Evolutionary conservation across 2,329 filamentous ascomycete species (phyloP), one percentile per base, ranked within the genome.

Genomic region (Exophiala xenobiotica): DNA sequence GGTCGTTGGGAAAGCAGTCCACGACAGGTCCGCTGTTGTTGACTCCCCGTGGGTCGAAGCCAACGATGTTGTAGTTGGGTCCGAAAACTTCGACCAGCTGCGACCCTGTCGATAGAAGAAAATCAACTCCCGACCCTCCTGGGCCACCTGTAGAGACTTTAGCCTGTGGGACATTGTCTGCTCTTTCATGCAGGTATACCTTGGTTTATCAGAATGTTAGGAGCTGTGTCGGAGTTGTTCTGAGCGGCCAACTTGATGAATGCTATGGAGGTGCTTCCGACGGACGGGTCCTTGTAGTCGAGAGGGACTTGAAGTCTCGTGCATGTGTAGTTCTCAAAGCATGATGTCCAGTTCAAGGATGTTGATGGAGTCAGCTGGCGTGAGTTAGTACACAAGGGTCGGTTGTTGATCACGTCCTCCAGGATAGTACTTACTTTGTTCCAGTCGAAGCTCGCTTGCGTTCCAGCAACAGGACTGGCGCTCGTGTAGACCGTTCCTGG

Each of bases 1-100:
- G 3, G n/a, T 39, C 39, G 43, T 65, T 57, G 0, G 68, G 67
- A 19, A 75, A 74, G 51, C 73, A 75, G 18, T 63, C 67, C 11
- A 75, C 64, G 0, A 65, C 64, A 0, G 68, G 70, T 0, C 64
- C 70, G 3, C 72, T 75, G 8, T 67, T 64, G 16, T 72, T 72
- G 2, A 74, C 70, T 0, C 71, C 73, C 0, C 73, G 67, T 0
- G 73, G 71, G 40, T 76, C 73, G 22, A 75, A 72, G 0, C 72
- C 70, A 27, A 76, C 68, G 14, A 75, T 66, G 29, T 74, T 71
- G 51, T 69, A 75, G 27, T 67, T 9, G 11, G 16, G 18, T n/a
- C 19, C 43, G 11, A 33, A 7, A 4, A 6, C 16, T 2, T 6
- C 6, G 16, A 26, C 5, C 26, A 8, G 22, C 23, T 16, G n/a